Conservation (phyloP, 352 stramenopile genomes). For the Elongisporangium prolatum region DNA sequence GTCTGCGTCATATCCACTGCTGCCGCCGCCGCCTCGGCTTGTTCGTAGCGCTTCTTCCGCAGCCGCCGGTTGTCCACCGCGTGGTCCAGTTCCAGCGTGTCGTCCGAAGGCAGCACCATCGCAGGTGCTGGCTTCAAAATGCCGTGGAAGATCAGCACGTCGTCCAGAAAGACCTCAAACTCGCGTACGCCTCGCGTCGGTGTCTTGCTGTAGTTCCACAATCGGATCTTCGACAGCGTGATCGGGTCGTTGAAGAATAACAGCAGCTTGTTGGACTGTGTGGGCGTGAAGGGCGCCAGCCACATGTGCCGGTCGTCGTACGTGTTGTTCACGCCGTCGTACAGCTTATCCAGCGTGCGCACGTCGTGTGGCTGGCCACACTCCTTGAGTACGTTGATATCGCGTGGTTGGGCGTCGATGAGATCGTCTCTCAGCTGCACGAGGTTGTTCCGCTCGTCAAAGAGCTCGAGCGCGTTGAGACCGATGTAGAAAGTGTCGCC, state of each 20-base stretch:
- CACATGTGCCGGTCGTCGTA: conserved; percentile 79
- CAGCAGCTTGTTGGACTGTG: conserved; percentile 62
- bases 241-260: conserved; percentile 79
- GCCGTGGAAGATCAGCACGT: conserved; percentile 74
- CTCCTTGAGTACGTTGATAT: conserved; percentile 85
- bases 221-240: conserved; percentile 67
- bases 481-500: conserved; percentile 77
- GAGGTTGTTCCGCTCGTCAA: conserved; percentile 40
- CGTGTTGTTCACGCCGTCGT: conserved; percentile 67
- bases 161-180: conserved; percentile 83
- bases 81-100: conserved; percentile 12
- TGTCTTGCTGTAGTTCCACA: conserved; percentile 89
- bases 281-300: conserved; percentile 59
- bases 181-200: conserved; percentile 66
- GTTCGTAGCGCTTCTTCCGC: conserved; percentile 35
- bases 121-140: conserved; percentile 36
- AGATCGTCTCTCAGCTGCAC: conserved; percentile 40
- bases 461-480: conserved; percentile 79
- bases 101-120: conserved; percentile 19
- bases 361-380: conserved; percentile 47
- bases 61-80: conserved; percentile 33
- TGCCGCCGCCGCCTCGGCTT: conserved; percentile 33
- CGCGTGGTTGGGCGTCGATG: conserved; percentile 58
- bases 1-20: conserved; percentile 57
- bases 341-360: conserved; percentile 71